Evolutionary conservation across 441 rosid species (phyloP), one percentile per base, ranked within the genome.

Genomic region (Rhodomyrtus psidioides): DNA sequence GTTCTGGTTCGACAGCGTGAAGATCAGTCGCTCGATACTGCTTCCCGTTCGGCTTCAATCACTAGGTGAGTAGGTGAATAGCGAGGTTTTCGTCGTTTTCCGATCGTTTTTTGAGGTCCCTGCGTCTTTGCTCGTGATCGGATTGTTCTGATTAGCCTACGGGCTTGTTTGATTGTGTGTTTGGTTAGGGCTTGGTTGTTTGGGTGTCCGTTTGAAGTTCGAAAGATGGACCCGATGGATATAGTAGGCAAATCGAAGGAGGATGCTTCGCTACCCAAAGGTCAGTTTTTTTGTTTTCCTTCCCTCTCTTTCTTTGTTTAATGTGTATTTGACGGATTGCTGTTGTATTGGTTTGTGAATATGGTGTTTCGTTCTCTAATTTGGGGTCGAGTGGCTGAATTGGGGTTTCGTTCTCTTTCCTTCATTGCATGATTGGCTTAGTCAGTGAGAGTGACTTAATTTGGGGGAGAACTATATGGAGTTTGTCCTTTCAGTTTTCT

Each of bases 261-360:
- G 90, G 99, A 97, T 88, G 99, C 99, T 84, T 97, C 99, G 86
- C 98, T 97, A 81, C 99, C 99, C 2, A 97, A 97, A 94, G 99
- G 99, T 94, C 26, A n/a, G 82, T 83, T 55, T 39, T 19, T 62
- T 21, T 79, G 34, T 34, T 58, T 83, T 55, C 56, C 82, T 81
- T n/a, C 19, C 4, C 21, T 87, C 13, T 24, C 30, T 17, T 55
- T 53, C 59, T 53, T 55, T 1, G 30, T 82, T 19, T 39, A 21
- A 56, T 70, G 44, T 83, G 60, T 44, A 19, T 9, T 39, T 86
- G 81, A 53, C 34, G 44, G 23, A 28, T 21, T 86, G 26, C 26
- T 19, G 3, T 26, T 79, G 9, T 8, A 5, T 83, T 34, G 81
- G 55, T 26, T 26, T 83, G 44, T n/a, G 79, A 39, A 12, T 70